Conservation (phyloP, 106 monocot species). For the Phalaenopsis equestris region DNA sequence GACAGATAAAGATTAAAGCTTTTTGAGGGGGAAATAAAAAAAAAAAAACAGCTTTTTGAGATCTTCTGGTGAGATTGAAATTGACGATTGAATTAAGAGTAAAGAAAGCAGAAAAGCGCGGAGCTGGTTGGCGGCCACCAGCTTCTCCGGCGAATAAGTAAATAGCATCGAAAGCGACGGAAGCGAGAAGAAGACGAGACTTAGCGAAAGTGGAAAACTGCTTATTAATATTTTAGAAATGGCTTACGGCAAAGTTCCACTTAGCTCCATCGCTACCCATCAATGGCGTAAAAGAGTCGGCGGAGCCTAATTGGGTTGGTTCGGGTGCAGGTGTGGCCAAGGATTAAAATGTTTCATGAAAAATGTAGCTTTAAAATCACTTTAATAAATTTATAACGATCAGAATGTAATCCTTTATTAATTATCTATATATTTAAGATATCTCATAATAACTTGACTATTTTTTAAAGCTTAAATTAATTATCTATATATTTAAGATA, state of each 20-base stretch:
- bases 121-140: background rate
- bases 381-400: too few relatives aligned
- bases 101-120: background rate
- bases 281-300: background rate
- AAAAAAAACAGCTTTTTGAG: too few relatives aligned
- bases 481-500: too few relatives aligned
- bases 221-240: background rate
- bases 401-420: too few relatives aligned
- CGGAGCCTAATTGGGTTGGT: background rate
- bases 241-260: background rate
- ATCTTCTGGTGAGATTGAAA: too few relatives aligned
- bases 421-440: too few relatives aligned
- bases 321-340: background rate
- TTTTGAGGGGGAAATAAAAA: too few relatives aligned
- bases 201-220: background rate
- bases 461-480: too few relatives aligned
- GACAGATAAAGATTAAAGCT: too few relatives aligned
- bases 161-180: background rate
- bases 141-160: conserved; percentile 1
- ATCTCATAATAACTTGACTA: too few relatives aligned
- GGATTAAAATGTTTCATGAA: background rate
- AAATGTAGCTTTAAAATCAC: too few relatives aligned
- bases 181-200: background rate
- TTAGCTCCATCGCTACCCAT: background rate
- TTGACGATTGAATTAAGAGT: background rate